phyloP scores from a whole-genome alignment of 768 basidiomycete species.

The Boletus edulis region DNA sequence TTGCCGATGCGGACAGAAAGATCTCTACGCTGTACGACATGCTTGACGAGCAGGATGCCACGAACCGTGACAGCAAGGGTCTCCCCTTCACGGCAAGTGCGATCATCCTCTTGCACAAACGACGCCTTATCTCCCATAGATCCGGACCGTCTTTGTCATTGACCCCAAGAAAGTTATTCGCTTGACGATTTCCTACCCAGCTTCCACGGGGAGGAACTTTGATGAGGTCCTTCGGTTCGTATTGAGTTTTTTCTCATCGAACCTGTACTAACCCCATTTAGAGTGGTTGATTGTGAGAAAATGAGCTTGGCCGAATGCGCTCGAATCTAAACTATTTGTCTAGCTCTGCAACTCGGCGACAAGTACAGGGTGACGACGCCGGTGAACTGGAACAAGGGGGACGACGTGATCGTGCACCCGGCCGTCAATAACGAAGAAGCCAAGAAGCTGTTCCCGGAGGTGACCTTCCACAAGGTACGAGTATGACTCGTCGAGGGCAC shows the following conservation, averaged over 20 bases:
- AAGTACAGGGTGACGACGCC: conserved; percentile 84
- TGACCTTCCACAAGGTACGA: conserved; percentile 74
- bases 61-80: conserved; percentile 82
- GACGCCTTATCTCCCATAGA: conserved; percentile 37
- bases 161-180: conserved; percentile 97
- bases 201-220: conserved; percentile 94
- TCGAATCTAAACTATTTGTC: conserved; percentile 13
- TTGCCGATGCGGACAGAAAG: conserved; percentile 87
- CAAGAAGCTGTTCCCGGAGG: conserved; percentile 84
- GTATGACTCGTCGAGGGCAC: not conserved
- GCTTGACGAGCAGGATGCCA: conserved; percentile 93
- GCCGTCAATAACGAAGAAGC: conserved; percentile 84
- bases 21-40: conserved; percentile 90
- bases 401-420: conserved; percentile 92
- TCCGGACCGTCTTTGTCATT: conserved; percentile 96
- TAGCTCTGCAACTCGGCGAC: conserved; percentile 87
- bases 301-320: conserved; percentile 32
- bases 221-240: conserved; percentile 59
- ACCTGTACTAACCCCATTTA: conserved; percentile 14
- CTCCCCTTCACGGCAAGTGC: conserved; percentile 82
- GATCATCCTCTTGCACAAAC: not conserved
- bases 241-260: not conserved
- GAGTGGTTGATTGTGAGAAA: conserved; percentile 73
- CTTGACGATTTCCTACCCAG: conserved; percentile 87
- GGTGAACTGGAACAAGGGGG: conserved; percentile 93